A percentile compares a stretch with the other conserved stretches of the same genome.
Conservation (phyloP, 352 stramenopile genomes). For the Globisporangium cystogenes region DNA sequence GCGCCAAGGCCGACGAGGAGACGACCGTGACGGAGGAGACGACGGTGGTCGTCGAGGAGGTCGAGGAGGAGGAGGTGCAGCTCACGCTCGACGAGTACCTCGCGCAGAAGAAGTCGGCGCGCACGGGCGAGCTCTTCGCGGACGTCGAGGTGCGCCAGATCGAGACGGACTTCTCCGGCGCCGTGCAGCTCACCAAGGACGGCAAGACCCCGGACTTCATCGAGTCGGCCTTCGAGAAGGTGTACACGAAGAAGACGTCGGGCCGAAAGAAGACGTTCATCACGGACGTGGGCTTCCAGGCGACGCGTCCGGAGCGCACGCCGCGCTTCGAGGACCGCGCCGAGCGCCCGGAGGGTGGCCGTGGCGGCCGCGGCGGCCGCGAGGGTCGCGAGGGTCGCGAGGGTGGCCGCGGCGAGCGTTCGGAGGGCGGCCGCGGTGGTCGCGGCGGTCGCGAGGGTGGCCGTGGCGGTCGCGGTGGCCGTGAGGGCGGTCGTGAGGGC, state of each 20-base stretch:
- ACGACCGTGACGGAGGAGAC: constrained; percentile 40
- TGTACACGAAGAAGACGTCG: constrained; percentile 95
- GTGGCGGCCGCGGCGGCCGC: constrained; percentile 42
- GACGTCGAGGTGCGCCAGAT: constrained; percentile 83
- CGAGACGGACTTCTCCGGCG: constrained; percentile 85
- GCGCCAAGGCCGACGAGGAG: constrained; percentile 57
- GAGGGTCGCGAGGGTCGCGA: constrained; percentile 27
- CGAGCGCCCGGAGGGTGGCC: constrained; percentile 32
- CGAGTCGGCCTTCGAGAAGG: constrained; percentile 88
- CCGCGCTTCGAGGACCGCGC: constrained; percentile 54
- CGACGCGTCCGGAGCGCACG: constrained; percentile 52
- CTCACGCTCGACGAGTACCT: constrained; percentile 80
- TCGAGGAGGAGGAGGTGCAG: constrained; percentile 78
- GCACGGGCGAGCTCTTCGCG: constrained; percentile 74
- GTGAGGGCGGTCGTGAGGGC: constrained; percentile 28
- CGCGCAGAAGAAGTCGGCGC: constrained; percentile 73
- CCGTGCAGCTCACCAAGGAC: constrained; percentile 75
- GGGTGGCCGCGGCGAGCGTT: constrained; percentile 23
- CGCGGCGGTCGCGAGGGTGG: constrained; percentile 20
- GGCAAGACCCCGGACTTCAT: constrained; percentile 88
- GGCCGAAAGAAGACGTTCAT: constrained; percentile 92
- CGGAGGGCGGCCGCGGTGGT: constrained; percentile 43
- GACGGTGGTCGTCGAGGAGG: constrained; percentile 27
- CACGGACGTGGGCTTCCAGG: constrained; percentile 82
- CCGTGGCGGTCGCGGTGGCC: constrained; percentile 35